Base-by-base conservation (phyloP, 768 basidiomycete species). In the Gloeophyllum trabeum region DNA sequence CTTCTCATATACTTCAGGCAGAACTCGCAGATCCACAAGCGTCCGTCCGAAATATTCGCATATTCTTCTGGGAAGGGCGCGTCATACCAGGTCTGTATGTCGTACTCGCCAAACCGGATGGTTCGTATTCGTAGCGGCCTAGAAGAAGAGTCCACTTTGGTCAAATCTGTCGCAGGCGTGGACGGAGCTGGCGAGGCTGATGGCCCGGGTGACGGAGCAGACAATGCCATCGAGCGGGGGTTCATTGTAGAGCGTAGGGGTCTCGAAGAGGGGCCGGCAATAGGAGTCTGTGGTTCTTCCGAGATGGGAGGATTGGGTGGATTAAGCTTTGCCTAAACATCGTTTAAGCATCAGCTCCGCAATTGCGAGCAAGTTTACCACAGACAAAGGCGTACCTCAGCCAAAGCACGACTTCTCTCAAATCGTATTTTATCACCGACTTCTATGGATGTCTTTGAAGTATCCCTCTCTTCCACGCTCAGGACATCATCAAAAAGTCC, bases 11-110 rank as follows among this genome's bases (percentile, higher is more conserved):
- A 98, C 65, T 93, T 97, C 53, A 99, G 59, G 57, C 96, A 99
- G 59, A 91, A 96, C 58, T 98, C 94, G 61, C 96, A 99, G 56
- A 96, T 81, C 91, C 91, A 98, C 44, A 99, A 63, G 42, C 81
- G 68, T 14, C 94, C 92, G 51, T 97, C 91, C 18, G 91, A 87
- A 43, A 93, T 83, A 43, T 78, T 76, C 32, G 89, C 79, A 59
- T 96, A 98, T 59, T 99, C 96, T 57, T 98, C 94, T 0, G 96
- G 94, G 58, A 97, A 98, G 4, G 96, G 96, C 19, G 96, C 96
- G 56, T 96, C 91, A 59, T 90, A 98, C 96, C 96, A 99, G 3
- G 96, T 98, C 58, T 90, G 80, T 55, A 98, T 90, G 54, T 98
- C 92, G 56, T 70, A 93, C 43, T 76, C 70, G 21, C 93, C 93